Evolutionary conservation across 495 filamentous ascomycete genomes (phyloP), one percentile per base, ranked within the genome.

Genomic region (Lepraria neglecta): DNA sequence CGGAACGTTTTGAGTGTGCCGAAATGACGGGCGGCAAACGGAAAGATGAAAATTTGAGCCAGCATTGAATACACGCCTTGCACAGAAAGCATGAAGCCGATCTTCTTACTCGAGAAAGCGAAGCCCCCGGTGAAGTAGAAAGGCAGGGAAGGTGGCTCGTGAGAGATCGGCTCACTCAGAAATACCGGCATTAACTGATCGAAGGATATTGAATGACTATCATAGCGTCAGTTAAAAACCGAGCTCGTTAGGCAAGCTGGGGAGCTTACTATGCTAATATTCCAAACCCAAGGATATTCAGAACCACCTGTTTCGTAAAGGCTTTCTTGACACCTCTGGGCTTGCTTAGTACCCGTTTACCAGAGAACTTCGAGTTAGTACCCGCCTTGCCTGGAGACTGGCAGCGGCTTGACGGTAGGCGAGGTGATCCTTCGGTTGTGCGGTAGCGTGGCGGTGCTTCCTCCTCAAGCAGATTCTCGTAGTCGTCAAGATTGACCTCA

Each of bases 121-220:
- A 97, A 89, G 11, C 94, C 94, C 57, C 90, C 90, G 6, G 83
- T 84, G 69, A 98, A 97, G 65, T 87, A 87, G 78, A 97, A 89
- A 6, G 91, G 91, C 24, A 95, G 78, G 11, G 81, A 75, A 7
- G 83, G 77, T 10, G 75, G 70, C 42, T 74, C 72, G 56, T 75
- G 67, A 24, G 85, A 84, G 48, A 78, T 73, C 21, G 83, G 82
- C 27, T 88, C 92, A 69, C 89, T 95, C 59, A 98, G 81, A 63
- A 97, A 88, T 4, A 97, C 88, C 0, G 94, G 95, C 65, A 97
- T 84, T 38, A 97, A 77, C 69, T 95, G 87, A 76, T 98, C 94
- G 66, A 95, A 95, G 0, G 90, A 91, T 70, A 98, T 96, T 55
- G 87, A 88, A 67, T 90, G 87, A 55, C 91, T 96, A 74, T 80